Evolutionary conservation across 257 asterid genomes (phyloP).

Genomic region (Salvia hispanica): DNA sequence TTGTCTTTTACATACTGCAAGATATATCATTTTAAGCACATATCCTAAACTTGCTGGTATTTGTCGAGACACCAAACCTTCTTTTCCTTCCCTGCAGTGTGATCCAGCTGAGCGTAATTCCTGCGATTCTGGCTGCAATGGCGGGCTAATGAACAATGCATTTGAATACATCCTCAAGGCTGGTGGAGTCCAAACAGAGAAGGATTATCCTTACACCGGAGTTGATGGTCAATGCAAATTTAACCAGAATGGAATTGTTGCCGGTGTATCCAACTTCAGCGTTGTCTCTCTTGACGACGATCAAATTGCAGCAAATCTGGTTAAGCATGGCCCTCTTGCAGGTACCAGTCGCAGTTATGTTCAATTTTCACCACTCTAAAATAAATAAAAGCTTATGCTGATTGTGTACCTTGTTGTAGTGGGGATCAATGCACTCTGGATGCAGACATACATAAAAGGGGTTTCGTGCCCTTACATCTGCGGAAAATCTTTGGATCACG

Average conservation of each 20-base stretch:
- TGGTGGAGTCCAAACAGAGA: slow-evolving; percentile 77
- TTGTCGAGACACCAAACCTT: not conserved
- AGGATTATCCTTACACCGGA: slow-evolving; percentile 84
- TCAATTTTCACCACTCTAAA: not conserved
- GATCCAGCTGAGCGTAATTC: slow-evolving; percentile 61
- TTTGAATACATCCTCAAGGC: slow-evolving; percentile 72
- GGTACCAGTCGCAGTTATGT: slow-evolving; percentile 39
- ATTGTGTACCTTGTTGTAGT: slow-evolving; percentile 38
- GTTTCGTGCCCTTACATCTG: slow-evolving; percentile 90
- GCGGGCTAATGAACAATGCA: slow-evolving; percentile 92
- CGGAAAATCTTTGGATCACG: slow-evolving; percentile 65
- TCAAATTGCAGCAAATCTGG: slow-evolving; percentile 91
- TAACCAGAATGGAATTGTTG: slow-evolving; percentile 60
- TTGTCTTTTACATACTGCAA: not conserved
- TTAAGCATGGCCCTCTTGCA: slow-evolving; percentile 86
- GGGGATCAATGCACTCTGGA: slow-evolving; percentile 85
- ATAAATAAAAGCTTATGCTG: not conserved
- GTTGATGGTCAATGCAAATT: slow-evolving; percentile 65
- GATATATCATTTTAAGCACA: not conserved
- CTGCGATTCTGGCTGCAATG: slow-evolving; percentile 83
- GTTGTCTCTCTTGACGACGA: slow-evolving; percentile 69
- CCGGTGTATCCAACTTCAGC: slow-evolving; percentile 75
- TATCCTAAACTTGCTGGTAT: not conserved
- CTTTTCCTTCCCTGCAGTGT: slow-evolving; percentile 50
- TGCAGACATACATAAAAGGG: slow-evolving; percentile 88